Conservation (phyloP, 2,329 filamentous ascomycete species). For the Colletotrichum sp. region DNA sequence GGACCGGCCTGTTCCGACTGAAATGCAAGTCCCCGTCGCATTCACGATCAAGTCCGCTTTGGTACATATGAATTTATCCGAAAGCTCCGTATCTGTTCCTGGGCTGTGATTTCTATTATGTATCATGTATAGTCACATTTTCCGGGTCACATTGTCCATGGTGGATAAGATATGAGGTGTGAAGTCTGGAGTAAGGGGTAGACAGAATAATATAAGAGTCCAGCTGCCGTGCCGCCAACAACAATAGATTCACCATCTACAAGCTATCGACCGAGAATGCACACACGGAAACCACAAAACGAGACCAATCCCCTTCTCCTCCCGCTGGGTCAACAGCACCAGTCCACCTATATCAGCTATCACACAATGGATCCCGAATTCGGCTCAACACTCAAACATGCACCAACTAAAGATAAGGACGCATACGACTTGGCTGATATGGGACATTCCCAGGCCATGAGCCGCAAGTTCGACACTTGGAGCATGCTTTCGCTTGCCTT, state of each 20-base stretch:
- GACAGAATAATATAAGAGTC: constrained; percentile 2
- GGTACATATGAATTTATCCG: not conserved
- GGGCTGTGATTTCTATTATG: not conserved
- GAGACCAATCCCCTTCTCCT: not conserved
- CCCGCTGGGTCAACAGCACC: not conserved
- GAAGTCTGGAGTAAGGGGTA: not conserved
- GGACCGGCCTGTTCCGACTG: not conserved
- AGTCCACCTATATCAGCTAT: not conserved
- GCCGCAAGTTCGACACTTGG: constrained; percentile 56
- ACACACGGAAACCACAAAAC: not conserved
- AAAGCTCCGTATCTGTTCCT: not conserved
- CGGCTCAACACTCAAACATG: not conserved
- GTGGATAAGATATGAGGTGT: not conserved
- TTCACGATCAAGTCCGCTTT: not conserved
- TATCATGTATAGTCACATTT: not conserved
- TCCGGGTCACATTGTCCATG: not conserved
- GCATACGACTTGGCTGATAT: constrained; percentile 43
- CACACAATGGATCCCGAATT: not conserved
- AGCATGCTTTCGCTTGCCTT: constrained; percentile 64
- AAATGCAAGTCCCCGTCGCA: not conserved
- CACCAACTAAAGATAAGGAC: constrained; percentile 31
- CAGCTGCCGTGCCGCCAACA: constrained; percentile 18
- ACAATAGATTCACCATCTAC: not conserved
- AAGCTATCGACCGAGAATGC: not conserved
- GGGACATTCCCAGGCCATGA: constrained; percentile 42